Base-by-base conservation (phyloP, 768 basidiomycete genomes). In the Leucosporidium creatinivorum region DNA sequence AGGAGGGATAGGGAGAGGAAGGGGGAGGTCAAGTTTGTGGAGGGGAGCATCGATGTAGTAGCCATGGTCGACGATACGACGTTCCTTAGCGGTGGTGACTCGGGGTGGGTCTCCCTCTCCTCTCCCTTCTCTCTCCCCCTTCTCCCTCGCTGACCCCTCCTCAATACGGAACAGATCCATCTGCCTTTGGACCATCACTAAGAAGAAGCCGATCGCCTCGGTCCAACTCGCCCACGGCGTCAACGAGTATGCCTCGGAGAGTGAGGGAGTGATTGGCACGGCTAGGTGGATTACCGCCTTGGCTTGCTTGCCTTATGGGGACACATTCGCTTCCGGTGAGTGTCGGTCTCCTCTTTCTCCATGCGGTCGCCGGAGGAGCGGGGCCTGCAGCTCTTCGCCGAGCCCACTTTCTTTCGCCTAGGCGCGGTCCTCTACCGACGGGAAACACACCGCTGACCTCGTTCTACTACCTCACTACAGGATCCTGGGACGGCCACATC, bases 41-140 rank as follows among this genome's bases (percentile, higher is more conserved):
- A 98, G 77, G 94, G 93, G 0, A 92, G 89, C 74, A 81, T 97
- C 60, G 93, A 98, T 64, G 88, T 87, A 72, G 87, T 94, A 21
- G 87, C 89, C 19, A 93, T 98, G 93, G 82, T 99, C 62, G 96
- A 99, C 77, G 94, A 98, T 79, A 84, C 84, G 44, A 90, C 87
- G 9, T 93, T 98, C 77, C 79, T 98, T 48, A 93, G 86, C 70
- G 94, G 94, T 1, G 96, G 96, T 6, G 93, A 99, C 77, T 93
- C 89, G 75, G 96, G 94, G 93, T 93, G 77, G 68, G 88, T 84
- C 23, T n/a, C 25, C 44, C 33, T 3, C 60, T 36, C n/a, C 54
- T 19, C 19, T 31, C 19, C 13, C 7, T 18, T 15, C 5, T 48
- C 55, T 33, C 33, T 33, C 60, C 10, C 33, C 10, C 31, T 31